Evolutionary conservation across 352 stramenopile genomes (phyloP).

Genomic region (Saprolegnia diclina): DNA sequence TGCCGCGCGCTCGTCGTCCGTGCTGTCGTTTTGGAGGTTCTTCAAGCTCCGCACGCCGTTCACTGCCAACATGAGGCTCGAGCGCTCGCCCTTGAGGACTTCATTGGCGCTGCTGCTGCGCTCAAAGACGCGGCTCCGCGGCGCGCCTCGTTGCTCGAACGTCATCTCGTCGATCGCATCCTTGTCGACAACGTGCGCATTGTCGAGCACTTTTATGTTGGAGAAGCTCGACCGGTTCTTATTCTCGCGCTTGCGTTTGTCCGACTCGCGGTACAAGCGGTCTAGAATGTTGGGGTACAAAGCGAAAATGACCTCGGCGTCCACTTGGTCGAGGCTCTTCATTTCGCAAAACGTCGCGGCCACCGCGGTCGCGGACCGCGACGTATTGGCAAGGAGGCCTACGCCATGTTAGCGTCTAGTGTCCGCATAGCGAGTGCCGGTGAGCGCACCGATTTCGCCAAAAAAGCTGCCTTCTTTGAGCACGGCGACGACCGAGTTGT

Average conservation of each 20-base stretch:
- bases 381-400: conserved; percentile 47
- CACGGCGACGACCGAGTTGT: conserved; percentile 46
- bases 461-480: conserved; percentile 62
- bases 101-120: background rate
- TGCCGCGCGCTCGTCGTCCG: background rate
- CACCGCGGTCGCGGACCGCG: conserved; percentile 48
- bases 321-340: conserved; percentile 42
- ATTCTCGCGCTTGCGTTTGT: conserved; percentile 49
- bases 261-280: conserved; percentile 47
- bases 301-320: conserved; percentile 54
- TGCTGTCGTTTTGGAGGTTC: background rate
- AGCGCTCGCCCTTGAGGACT: background rate
- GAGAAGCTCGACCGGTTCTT: conserved; percentile 40
- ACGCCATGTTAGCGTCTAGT: background rate
- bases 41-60: background rate
- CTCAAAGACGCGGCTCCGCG: background rate
- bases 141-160: background rate
- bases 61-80: background rate
- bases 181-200: conserved; percentile 50
- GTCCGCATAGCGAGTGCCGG: background rate
- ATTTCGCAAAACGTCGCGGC: conserved; percentile 57
- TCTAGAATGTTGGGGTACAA: conserved; percentile 55
- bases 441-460: conserved; percentile 38
- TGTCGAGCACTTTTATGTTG: conserved; percentile 65
- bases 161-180: conserved; percentile 42